phyloP scores from a whole-genome alignment of 257 asterid species.

The Solanum sparsipilum region DNA sequence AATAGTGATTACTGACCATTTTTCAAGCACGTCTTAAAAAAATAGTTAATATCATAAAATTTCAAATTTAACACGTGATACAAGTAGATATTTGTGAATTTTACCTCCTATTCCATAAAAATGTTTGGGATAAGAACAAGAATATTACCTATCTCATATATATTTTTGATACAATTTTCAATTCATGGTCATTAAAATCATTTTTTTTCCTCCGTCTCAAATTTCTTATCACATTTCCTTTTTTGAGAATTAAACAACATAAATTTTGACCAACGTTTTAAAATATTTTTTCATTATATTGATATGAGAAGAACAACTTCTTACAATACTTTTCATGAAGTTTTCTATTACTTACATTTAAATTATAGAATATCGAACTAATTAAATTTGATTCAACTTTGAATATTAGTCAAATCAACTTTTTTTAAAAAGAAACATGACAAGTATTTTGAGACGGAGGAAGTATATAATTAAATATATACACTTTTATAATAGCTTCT shows the following conservation, averaged over 20 bases:
- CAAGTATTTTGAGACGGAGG: background rate
- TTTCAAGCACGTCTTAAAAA: fast-evolving
- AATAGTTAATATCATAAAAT: background rate
- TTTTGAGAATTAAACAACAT: background rate
- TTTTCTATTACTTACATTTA: background rate
- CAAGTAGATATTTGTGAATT: fast-evolving
- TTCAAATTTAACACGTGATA: background rate
- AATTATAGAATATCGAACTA: background rate
- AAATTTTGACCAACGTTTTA: fast-evolving
- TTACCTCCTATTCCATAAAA: fast-evolving
- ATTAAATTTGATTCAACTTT: fast-evolving
- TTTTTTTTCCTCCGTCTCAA: background rate
- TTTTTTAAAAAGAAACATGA: background rate
- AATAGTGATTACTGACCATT: background rate
- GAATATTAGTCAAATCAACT: background rate
- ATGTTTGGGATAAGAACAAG: background rate
- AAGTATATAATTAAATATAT: background rate
- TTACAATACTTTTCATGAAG: background rate
- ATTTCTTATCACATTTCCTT: background rate
- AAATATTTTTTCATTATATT: background rate
- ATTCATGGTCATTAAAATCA: background rate
- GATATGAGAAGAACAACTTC: fast-evolving
- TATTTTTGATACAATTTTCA: background rate
- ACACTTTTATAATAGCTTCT: background rate
- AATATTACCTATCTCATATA: background rate